Evolutionary conservation across 2,329 filamentous ascomycete genomes (phyloP), one percentile per base, ranked within the genome.

Genomic region (Xylaria sp.): DNA sequence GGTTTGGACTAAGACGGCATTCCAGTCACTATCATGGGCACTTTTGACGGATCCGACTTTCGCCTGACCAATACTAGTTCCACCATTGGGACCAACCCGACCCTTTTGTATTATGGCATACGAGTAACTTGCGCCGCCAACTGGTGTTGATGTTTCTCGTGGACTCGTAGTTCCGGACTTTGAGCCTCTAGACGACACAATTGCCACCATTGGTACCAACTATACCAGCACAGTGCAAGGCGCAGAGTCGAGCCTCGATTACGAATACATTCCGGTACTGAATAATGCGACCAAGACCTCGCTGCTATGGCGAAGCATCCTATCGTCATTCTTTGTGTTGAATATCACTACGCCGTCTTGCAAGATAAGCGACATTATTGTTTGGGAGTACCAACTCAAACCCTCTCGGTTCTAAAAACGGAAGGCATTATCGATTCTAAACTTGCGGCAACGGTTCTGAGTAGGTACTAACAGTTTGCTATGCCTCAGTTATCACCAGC

Each of bases 341-440:
- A 68, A 68, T 15, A 43, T 68, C 13, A 66, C 62, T 18, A 68
- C 62, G 10, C 66, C 66, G 23, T 68, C 66, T 46, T 68, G 66
- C 25, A 66, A 41, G 13, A 43, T 68, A 10, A 65, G 46, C n/a
- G 60, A 68, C 46, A 56, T 68, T 18, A 66, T 68, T 36, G 66
- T 68, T 52, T 62, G 66, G 66, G 32, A 66, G 66, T 34, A 12
- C n/a, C 9, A 15, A 32, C 28, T n/a, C 52, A 20, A 58, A 13
- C 23, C 1, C 32, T 25, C 13, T 18, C 28, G 2, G 13, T 32
- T 28, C 36, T 41, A 13, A 10, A 15, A 20, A 36, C 10, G 6
- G 36, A 15, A 12, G 43, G 9, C 5, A 23, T 10, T 50, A 36
- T 48, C 12, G n/a, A 23, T 12, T 18, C 10, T 15, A 25, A 39